A percentile compares a stretch with the other conserved stretches of the same genome.
Conservation (phyloP, 2,329 filamentous ascomycete genomes). For the Monilinia polystroma region DNA sequence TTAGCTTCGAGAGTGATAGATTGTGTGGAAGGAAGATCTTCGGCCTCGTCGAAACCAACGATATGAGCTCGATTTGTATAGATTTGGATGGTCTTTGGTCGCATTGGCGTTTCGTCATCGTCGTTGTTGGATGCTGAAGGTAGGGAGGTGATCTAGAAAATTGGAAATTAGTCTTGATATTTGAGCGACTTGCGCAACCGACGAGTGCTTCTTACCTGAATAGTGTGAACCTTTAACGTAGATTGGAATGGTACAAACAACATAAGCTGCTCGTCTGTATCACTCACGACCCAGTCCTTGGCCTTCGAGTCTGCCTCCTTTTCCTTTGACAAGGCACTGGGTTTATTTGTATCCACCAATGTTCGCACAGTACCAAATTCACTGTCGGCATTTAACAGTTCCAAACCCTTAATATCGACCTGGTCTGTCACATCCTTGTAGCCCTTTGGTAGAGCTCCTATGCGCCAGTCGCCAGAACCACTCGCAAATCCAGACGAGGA, state of each 20-base stretch:
- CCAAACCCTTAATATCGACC: constrained; percentile 75
- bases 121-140: constrained; percentile 56
- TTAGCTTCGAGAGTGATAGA: constrained; percentile 68
- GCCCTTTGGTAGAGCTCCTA: constrained; percentile 71
- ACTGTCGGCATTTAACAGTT: constrained; percentile 83
- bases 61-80: constrained; percentile 89
- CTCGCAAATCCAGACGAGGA: constrained; percentile 40
- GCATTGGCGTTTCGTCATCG: constrained; percentile 74
- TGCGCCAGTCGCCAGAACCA: constrained; percentile 64
- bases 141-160: constrained; percentile 75
- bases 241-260: constrained; percentile 88
- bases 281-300: constrained; percentile 91
- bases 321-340: constrained; percentile 59
- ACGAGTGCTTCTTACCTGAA: constrained; percentile 52
- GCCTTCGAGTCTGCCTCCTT: constrained; percentile 49
- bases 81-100: constrained; percentile 79
- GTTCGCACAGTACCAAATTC: constrained; percentile 70
- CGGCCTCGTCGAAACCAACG: constrained; percentile 92
- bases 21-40: constrained; percentile 80
- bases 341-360: constrained; percentile 70
- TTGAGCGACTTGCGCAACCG: not conserved
- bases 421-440: constrained; percentile 82
- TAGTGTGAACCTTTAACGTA: constrained; percentile 83
- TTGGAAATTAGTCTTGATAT: not conserved
- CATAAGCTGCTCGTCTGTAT: constrained; percentile 95